phyloP scores from a whole-genome alignment of 768 basidiomycete genomes.

The Suillus fuscotomentosus region DNA sequence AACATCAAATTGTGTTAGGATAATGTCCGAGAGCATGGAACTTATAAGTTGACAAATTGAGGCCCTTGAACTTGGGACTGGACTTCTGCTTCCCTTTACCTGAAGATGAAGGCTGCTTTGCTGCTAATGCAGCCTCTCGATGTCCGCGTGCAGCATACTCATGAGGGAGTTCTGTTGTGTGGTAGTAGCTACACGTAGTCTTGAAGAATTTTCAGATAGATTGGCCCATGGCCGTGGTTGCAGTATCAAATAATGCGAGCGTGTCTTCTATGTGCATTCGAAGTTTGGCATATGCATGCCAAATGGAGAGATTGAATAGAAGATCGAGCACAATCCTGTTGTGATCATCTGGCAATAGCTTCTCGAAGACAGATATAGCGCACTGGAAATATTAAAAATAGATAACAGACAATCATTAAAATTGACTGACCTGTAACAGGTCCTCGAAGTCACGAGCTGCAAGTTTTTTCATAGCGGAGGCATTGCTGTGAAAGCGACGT shows the following conservation, averaged over 20 bases:
- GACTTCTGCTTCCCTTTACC: neutral
- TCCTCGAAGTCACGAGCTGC: conserved; percentile 11
- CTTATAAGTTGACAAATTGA: conserved; percentile 17
- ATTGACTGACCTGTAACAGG: conserved; percentile 5
- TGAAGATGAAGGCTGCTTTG: neutral
- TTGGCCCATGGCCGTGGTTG: conserved; percentile 15
- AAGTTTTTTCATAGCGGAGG: conserved; percentile 9
- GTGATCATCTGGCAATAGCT: conserved; percentile 25
- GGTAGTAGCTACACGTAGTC: conserved; percentile 20
- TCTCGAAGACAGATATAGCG: conserved; percentile 37
- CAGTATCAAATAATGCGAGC: neutral
- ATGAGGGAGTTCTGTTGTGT: conserved; percentile 27
- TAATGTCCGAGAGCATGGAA: conserved; percentile 12
- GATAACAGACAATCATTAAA: too few species aligned
- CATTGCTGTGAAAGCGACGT: conserved; percentile 5
- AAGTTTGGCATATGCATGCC: conserved; percentile 33
- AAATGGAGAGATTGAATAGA: conserved; percentile 19
- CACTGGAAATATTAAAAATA: conserved; percentile 19
- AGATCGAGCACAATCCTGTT: conserved; percentile 15
- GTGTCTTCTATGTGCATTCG: conserved; percentile 22
- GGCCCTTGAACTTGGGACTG: conserved; percentile 6
- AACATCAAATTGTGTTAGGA: neutral
- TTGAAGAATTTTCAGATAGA: conserved; percentile 21
- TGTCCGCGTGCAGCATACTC: conserved; percentile 29
- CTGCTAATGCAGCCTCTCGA: conserved; percentile 5